These are phyloP conservation scores for Kwoniella mangroviensis DNA, from an alignment of 768 basidiomycete species.

Conservation along the genomic window DNA sequence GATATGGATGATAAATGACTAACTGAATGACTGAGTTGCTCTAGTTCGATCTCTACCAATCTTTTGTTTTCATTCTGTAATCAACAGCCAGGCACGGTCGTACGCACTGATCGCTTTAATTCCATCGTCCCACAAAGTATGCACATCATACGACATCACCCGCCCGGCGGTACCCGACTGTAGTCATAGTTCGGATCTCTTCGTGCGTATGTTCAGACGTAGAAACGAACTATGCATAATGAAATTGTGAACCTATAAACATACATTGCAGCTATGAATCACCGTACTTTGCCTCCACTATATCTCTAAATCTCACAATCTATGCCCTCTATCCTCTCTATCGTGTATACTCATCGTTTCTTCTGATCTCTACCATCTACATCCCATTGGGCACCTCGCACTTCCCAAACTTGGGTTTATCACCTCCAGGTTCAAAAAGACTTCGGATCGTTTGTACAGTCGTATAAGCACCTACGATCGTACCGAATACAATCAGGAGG, in stretches of 20 bases:
- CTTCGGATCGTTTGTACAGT: constrained; percentile 78
- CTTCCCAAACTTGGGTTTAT: constrained; percentile 59
- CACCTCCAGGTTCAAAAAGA: constrained; percentile 64
- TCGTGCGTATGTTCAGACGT: not conserved
- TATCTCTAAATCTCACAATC: not conserved
- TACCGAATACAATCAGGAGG: constrained; percentile 74
- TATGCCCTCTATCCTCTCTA: constrained; percentile 1
- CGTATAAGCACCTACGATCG: constrained; percentile 74
- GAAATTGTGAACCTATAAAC: not conserved
- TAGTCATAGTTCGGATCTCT: not conserved
- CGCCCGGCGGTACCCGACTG: constrained; percentile 6
- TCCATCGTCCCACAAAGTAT: constrained; percentile 7
- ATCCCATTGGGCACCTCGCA: constrained; percentile 44
- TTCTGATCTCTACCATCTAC: not conserved
- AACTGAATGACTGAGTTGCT: not conserved
- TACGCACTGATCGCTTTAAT: constrained; percentile 4
- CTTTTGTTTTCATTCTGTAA: constrained; percentile 8
- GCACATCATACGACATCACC: constrained; percentile 11
- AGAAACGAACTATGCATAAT: not conserved
- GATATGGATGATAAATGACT: not conserved
- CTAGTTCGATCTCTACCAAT: not conserved
- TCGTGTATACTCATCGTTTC: not conserved
- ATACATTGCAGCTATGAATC: not conserved
- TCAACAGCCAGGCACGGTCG: constrained; percentile 1
- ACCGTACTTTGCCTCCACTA: not conserved